Evolutionary conservation across 257 asterid species (phyloP).

Genomic region (Solanum stenotomum): DNA sequence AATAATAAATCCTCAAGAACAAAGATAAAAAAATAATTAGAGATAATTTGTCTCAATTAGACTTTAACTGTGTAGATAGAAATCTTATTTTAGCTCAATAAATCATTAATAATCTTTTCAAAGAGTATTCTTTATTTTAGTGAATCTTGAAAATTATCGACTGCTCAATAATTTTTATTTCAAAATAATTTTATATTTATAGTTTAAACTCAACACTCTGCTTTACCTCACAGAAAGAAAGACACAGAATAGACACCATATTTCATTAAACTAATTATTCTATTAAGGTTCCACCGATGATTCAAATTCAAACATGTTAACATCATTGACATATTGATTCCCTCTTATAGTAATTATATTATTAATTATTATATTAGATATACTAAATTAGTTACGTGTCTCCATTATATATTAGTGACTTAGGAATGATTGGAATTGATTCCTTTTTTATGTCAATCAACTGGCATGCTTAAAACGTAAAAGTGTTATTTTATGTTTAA

Average conservation of each 20-base stretch:
- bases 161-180: background rate
- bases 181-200: background rate
- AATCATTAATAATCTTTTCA: background rate
- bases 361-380: too few species aligned
- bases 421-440: background rate
- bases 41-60: background rate
- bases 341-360: background rate
- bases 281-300: background rate
- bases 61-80: background rate
- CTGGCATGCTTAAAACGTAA: background rate
- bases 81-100: background rate
- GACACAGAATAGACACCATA: background rate
- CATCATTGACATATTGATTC: background rate
- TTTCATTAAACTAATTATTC: background rate
- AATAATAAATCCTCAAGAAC: background rate
- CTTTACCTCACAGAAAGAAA: accelerated
- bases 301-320: background rate
- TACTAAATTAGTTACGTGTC: background rate
- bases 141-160: background rate
- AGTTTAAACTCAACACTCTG: background rate
- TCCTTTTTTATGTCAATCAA: background rate
- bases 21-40: background rate
- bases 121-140: background rate
- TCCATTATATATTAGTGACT: background rate
- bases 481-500: background rate